phyloP scores from a whole-genome alignment of 305 asterid species.

The Striga hermonthica region DNA sequence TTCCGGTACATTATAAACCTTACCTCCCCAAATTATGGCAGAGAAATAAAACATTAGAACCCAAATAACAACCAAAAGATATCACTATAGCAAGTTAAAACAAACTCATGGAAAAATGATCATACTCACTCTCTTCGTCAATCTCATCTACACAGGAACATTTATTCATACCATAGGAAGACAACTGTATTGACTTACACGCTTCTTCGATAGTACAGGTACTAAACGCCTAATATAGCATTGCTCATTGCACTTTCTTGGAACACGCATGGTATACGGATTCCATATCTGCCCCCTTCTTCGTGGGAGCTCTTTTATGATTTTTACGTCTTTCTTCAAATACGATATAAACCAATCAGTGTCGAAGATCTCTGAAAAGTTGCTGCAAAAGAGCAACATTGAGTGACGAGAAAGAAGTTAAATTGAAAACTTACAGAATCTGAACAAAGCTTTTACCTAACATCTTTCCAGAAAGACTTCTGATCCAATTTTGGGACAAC shows the following conservation, averaged over 20 bases:
- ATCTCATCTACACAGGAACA: conserved; percentile 18
- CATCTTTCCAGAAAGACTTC: conserved; percentile 97
- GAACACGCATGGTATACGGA: conserved; percentile 87
- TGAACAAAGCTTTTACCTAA: conserved; percentile 49
- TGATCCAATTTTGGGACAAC: conserved; percentile 86
- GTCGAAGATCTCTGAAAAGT: conserved; percentile 85
- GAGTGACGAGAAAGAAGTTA: conserved; percentile 32
- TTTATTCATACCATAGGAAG: conserved; percentile 1
- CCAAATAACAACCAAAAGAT: conserved; percentile 22
- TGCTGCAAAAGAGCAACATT: conserved; percentile 56
- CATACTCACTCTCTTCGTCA: conserved; percentile 5
- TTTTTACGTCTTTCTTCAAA: conserved; percentile 69
- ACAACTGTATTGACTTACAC: conserved; percentile 38
- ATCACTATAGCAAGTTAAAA: conserved; percentile 3
- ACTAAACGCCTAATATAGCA: conserved; percentile 70
- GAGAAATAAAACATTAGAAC: conserved; percentile 12
- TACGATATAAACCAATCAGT: conserved; percentile 78
- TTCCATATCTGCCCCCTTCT: conserved; percentile 69
- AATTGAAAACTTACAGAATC: neutral
- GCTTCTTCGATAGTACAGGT: conserved; percentile 72
- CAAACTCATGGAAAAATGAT: conserved; percentile 16
- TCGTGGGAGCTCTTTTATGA: conserved; percentile 72
- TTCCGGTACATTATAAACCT: conserved; percentile 16
- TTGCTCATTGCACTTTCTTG: conserved; percentile 86
- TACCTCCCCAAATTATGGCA: conserved; percentile 1